A percentile compares a stretch with the other conserved stretches of the same genome.
Conservation (phyloP, 2,329 filamentous ascomycete species). For the Fonsecaea monophora region DNA sequence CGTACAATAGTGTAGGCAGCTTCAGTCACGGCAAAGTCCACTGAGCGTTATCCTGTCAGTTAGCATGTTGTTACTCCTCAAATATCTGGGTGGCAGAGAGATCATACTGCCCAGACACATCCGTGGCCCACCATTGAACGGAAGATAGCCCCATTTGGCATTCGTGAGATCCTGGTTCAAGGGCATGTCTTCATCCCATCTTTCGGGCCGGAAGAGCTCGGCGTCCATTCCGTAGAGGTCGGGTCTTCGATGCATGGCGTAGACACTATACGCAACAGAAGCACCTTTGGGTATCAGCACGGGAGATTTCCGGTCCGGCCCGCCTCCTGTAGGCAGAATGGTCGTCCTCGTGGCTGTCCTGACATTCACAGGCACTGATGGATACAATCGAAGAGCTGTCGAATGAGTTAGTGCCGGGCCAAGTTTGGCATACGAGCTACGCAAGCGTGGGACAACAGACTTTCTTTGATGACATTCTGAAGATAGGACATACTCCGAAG, state of each 20-base stretch:
- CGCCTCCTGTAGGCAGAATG: conserved; percentile 70
- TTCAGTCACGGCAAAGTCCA: conserved; percentile 65
- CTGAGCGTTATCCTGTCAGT: conserved; percentile 35
- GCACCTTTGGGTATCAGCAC: conserved; percentile 57
- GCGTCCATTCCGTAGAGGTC: conserved; percentile 54
- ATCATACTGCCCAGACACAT: conserved; percentile 59
- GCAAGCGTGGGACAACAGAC: conserved; percentile 23
- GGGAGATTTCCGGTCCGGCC: conserved; percentile 52
- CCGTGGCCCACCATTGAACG: conserved; percentile 60
- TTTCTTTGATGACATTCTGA: conserved; percentile 58
- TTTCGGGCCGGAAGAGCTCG: conserved; percentile 55
- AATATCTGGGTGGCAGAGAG: conserved; percentile 36
- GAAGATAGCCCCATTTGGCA: conserved; percentile 60
- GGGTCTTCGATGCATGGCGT: conserved; percentile 58
- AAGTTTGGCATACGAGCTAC: neutral
- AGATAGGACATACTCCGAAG: conserved; percentile 45
- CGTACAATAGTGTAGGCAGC: conserved; percentile 58
- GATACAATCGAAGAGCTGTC: conserved; percentile 70
- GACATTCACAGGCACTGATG: conserved; percentile 78
- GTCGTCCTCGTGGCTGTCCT: conserved; percentile 74
- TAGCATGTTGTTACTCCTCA: neutral
- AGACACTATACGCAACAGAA: conserved; percentile 57
- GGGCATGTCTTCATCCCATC: conserved; percentile 59
- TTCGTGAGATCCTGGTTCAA: conserved; percentile 51
- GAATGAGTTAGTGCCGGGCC: conserved; percentile 52